These are phyloP conservation scores for Epicoccum nigrum DNA, from an alignment of 2,329 filamentous ascomycete genomes.

Conservation along the genomic window DNA sequence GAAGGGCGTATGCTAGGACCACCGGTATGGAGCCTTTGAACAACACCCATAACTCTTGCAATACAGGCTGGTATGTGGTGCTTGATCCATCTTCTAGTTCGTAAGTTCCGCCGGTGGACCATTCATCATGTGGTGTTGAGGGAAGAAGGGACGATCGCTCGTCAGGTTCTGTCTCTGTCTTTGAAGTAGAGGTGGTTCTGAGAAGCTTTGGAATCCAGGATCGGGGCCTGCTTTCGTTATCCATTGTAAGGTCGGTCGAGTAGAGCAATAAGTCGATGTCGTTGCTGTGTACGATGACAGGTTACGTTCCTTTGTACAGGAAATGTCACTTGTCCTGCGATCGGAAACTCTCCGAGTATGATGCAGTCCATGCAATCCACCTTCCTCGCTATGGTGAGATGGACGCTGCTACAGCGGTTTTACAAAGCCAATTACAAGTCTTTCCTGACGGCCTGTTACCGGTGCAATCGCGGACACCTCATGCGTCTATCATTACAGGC, in stretches of 20 bases:
- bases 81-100: constrained; percentile 46
- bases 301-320: background rate
- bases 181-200: constrained; percentile 23
- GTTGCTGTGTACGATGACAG: background rate
- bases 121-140: constrained; percentile 46
- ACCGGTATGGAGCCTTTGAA: constrained; percentile 75
- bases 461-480: constrained; percentile 24
- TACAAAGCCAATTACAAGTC: constrained; percentile 29
- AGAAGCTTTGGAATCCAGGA: constrained; percentile 42
- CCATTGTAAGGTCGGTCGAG: constrained; percentile 24
- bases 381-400: constrained; percentile 11
- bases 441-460: constrained; percentile 22
- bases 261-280: background rate
- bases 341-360: constrained; percentile 11
- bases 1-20: constrained; percentile 82
- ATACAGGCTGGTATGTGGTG: constrained; percentile 48
- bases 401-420: constrained; percentile 30
- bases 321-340: background rate
- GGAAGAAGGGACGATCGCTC: constrained; percentile 54
- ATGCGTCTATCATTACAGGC: constrained; percentile 22
- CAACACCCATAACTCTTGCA: constrained; percentile 70
- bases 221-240: constrained; percentile 23
- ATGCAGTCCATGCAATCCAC: constrained; percentile 21
- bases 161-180: constrained; percentile 37
- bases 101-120: constrained; percentile 44